Evolutionary conservation across 2,329 filamentous ascomycete species (phyloP), one percentile per base, ranked within the genome.

Genomic region (Phyllosticta paracitricarpa): DNA sequence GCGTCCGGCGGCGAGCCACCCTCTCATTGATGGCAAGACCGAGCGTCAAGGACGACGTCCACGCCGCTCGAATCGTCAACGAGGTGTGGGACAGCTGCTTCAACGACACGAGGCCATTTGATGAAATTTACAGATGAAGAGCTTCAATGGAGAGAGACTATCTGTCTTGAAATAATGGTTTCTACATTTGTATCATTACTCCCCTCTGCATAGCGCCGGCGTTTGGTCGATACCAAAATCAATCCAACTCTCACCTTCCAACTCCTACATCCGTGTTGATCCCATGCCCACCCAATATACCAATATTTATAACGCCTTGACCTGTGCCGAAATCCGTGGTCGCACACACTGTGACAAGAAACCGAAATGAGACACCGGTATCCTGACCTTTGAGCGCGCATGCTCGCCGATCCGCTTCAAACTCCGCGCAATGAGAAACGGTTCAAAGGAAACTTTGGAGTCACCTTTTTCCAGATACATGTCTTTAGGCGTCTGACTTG

Each of bases 51-150:
- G 89, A 96, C 74, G 87, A 96, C 68, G 85, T 86, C 14, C 89
- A 97, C 67, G 94, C 94, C 3, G 83, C 85, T 58, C 90, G 89
- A 76, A 86, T 95, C 26, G 91, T 99, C 62, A 94, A 97, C 75
- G 88, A 96, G 75, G 94, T 99, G n/a, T 99, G 93, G 91, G 92
- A 96, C 67, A 97, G 91, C 68, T 99, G 94, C 75, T 99, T 96
- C 73, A 79, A 84, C 58, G 94, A 99, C 75, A 97, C 93, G 3
- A 81, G 94, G 70, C 94, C 94, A 2, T 99, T 99, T 75, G 91
- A 97, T 73, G 93, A 97, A 73, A 91, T 99, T 59, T 99, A 96
- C 74, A 86, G 90, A 73, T 93, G 26, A 62, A 19, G 14, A 24
- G 19, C 26, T 12, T 53, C 7, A 3, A 12, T 14, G 48, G 6